These are phyloP conservation scores for Trypanosoma caninum DNA, from an alignment of 208 protist genomes.

Conservation along the genomic window DNA sequence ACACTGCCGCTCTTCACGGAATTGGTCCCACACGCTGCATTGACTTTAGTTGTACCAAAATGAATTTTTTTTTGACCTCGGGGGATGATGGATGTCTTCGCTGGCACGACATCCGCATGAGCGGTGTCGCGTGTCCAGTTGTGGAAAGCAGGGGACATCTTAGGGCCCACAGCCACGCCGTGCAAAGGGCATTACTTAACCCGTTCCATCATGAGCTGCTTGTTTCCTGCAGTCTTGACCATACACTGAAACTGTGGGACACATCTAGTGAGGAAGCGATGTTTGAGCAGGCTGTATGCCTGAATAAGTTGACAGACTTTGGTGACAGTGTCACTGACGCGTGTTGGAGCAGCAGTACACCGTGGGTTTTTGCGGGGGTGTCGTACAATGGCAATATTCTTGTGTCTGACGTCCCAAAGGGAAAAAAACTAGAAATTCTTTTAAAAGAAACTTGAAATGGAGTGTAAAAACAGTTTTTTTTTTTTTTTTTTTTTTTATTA, in stretches of 20 bases:
- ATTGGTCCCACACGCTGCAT: slow-evolving; percentile 47
- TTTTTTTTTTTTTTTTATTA: neutral
- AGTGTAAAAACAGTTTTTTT: slow-evolving; percentile 7
- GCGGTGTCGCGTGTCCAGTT: slow-evolving; percentile 1
- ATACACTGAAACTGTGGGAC: slow-evolving; percentile 82
- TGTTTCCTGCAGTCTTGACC: slow-evolving; percentile 65
- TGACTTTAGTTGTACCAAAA: slow-evolving; percentile 62
- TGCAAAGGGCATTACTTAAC: slow-evolving; percentile 71
- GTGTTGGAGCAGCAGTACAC: slow-evolving; percentile 74
- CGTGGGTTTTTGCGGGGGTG: slow-evolving; percentile 87
- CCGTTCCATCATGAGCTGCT: slow-evolving; percentile 81
- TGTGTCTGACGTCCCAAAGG: slow-evolving; percentile 74
- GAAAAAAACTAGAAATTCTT: slow-evolving; percentile 83
- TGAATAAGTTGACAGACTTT: slow-evolving; percentile 58
- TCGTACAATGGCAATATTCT: slow-evolving; percentile 85
- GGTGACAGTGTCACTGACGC: slow-evolving; percentile 69
- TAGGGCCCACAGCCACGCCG: slow-evolving; percentile 64
- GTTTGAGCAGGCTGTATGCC: slow-evolving; percentile 29
- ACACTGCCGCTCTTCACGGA: slow-evolving; percentile 39
- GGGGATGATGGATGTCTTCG: slow-evolving; percentile 70
- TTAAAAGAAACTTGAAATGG: slow-evolving; percentile 52
- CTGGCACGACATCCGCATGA: slow-evolving; percentile 67
- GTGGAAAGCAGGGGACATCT: slow-evolving; percentile 21
- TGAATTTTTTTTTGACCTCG: slow-evolving; percentile 53
- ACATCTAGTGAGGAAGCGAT: slow-evolving; percentile 18